Conservation (phyloP, 108 stramenopile species). For the Asterionellopsis glacialis region DNA sequence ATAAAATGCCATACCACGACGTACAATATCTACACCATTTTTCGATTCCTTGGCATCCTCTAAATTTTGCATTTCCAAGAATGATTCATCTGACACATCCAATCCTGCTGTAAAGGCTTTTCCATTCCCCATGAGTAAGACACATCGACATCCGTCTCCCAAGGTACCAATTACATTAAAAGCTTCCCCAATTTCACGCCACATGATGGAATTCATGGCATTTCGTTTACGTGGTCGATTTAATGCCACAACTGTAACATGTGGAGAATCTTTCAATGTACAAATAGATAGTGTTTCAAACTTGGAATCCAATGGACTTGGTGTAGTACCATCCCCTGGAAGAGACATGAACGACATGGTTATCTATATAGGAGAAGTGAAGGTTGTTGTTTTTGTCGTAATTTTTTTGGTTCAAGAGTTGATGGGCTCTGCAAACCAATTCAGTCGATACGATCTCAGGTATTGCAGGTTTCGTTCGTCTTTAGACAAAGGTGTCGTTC, state of each 20-base stretch:
- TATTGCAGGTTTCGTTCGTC: too few species aligned
- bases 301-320: neutral
- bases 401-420: too few species aligned
- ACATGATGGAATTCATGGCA: slow-evolving; percentile 62
- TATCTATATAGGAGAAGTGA: too few species aligned
- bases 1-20: slow-evolving; percentile 55
- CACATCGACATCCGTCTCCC: slow-evolving; percentile 58
- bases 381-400: too few species aligned
- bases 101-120: slow-evolving; percentile 74
- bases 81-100: slow-evolving; percentile 51
- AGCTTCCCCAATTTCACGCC: slow-evolving; percentile 68
- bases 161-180: slow-evolving; percentile 38
- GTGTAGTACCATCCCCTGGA: neutral
- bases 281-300: neutral
- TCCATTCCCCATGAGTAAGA: slow-evolving; percentile 56
- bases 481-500: too few species aligned
- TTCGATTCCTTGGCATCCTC: slow-evolving; percentile 9
- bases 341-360: too few species aligned
- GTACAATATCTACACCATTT: slow-evolving; percentile 25
- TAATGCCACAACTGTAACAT: slow-evolving; percentile 43
- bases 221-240: slow-evolving; percentile 64
- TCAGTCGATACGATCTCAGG: too few species aligned
- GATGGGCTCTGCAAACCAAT: too few species aligned
- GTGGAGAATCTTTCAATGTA: slow-evolving; percentile 9
- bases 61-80: slow-evolving; percentile 23